Percentiles rank a stretch among this genome's conserved stretches.
phyloP scores from a whole-genome alignment of 306 rosid species.

The Cicer arietinum region DNA sequence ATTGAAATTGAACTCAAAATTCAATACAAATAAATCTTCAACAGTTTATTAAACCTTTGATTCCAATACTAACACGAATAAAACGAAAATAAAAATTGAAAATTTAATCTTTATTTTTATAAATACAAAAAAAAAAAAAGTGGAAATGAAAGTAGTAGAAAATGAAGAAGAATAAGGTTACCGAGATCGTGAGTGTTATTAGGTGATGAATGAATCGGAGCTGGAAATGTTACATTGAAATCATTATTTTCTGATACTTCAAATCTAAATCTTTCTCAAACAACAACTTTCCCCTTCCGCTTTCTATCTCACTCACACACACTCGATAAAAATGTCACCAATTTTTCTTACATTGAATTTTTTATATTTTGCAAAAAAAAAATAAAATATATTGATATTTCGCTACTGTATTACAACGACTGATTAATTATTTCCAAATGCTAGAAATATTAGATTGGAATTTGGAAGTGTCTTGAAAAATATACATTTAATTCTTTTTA shows the following conservation, averaged over 20 bases:
- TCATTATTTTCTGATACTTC: conserved; percentile 40
- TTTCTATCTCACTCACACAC: conserved; percentile 18
- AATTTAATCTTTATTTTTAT: not conserved
- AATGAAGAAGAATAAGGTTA: conserved; percentile 25
- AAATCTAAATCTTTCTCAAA: conserved; percentile 42
- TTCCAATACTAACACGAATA: conserved; percentile 39
- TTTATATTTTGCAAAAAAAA: not conserved
- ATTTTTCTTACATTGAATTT: conserved; percentile 22
- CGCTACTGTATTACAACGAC: too few species aligned
- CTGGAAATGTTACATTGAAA: conserved; percentile 42
- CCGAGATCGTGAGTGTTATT: conserved; percentile 47
- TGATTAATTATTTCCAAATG: too few species aligned
- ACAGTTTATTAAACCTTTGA: not conserved
- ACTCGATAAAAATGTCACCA: not conserved
- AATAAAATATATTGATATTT: too few species aligned
- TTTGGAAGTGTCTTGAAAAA: too few species aligned
- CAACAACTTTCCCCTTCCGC: not conserved
- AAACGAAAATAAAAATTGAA: conserved; percentile 24
- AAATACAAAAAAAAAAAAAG: not conserved
- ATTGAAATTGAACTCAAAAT: conserved; percentile 34
- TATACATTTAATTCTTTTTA: too few species aligned
- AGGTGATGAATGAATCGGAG: conserved; percentile 39
- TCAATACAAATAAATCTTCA: conserved; percentile 8
- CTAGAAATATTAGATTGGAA: too few species aligned
- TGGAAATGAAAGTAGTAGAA: conserved; percentile 25